Evolutionary conservation across 2,329 filamentous ascomycete genomes (phyloP).

Genomic region (Oidium heveae): DNA sequence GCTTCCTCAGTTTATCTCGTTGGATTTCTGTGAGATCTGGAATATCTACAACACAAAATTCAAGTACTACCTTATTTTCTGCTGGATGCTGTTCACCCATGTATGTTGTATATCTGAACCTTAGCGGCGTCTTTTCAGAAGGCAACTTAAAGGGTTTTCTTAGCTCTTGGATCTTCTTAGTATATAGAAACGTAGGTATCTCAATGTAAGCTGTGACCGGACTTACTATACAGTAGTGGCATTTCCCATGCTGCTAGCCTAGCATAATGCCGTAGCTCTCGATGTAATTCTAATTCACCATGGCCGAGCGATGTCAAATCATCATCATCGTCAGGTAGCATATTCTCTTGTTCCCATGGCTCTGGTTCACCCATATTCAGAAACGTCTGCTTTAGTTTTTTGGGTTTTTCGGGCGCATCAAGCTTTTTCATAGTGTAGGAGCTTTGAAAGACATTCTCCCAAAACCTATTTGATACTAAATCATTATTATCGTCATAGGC

Average conservation of each 20-base stretch:
- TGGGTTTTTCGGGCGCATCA: neutral
- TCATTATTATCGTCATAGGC: neutral
- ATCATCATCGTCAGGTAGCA: constrained; percentile 41
- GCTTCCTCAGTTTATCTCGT: constrained; percentile 60
- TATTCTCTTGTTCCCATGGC: constrained; percentile 11
- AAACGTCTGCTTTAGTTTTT: constrained; percentile 12
- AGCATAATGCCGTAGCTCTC: constrained; percentile 72
- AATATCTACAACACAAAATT: constrained; percentile 58
- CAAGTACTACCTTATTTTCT: constrained; percentile 77
- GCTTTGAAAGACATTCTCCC: neutral
- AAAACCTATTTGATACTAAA: neutral
- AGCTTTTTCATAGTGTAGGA: neutral
- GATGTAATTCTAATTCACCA: constrained; percentile 63
- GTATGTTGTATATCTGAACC: constrained; percentile 93
- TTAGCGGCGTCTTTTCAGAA: constrained; percentile 40
- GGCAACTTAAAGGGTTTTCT: constrained; percentile 61
- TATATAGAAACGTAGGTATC: neutral
- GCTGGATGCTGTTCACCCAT: constrained; percentile 86
- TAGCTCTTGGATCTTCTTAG: constrained; percentile 30
- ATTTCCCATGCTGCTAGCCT: constrained; percentile 85
- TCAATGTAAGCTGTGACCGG: neutral
- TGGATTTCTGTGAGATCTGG: constrained; percentile 39
- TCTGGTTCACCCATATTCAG: constrained; percentile 13
- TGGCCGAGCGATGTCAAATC: constrained; percentile 69
- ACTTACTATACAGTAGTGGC: constrained; percentile 67